Evolutionary conservation across 176 grass and related monocot species (phyloP).

Genomic region (Carex myosuroides): DNA sequence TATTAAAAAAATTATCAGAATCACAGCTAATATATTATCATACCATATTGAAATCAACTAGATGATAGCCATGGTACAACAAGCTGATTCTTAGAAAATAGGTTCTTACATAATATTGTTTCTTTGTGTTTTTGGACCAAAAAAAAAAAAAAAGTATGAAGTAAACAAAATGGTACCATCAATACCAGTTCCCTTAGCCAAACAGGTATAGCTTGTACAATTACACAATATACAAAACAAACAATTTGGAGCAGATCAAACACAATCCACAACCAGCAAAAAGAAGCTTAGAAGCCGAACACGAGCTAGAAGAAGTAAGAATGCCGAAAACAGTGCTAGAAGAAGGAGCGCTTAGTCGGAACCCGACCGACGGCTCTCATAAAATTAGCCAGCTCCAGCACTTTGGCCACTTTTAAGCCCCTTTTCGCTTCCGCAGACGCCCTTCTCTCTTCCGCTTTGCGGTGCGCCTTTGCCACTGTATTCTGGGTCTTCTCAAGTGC

Average conservation of each 20-base stretch:
- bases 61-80: not conserved
- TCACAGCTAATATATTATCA: not conserved
- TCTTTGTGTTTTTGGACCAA: not conserved
- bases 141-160: not conserved
- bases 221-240: slow-evolving; percentile 15
- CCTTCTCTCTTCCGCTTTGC: slow-evolving; percentile 51
- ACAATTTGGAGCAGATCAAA: slow-evolving; percentile 12
- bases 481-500: slow-evolving; percentile 67
- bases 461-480: slow-evolving; percentile 35
- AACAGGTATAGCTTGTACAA: slow-evolving; percentile 10
- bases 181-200: slow-evolving; percentile 10
- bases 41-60: not conserved
- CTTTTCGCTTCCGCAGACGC: slow-evolving; percentile 52
- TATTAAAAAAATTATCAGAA: not conserved
- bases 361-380: slow-evolving; percentile 56
- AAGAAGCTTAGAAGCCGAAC: not conserved
- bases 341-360: slow-evolving; percentile 53
- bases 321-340: slow-evolving; percentile 5
- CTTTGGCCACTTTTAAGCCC: slow-evolving; percentile 35
- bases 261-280: slow-evolving; percentile 8
- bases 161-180: not conserved
- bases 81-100: not conserved
- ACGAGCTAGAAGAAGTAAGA: not conserved
- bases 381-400: slow-evolving; percentile 52
- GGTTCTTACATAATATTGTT: not conserved